These are phyloP conservation scores for Pseudopithomyces chartarum DNA, from an alignment of 2,329 filamentous ascomycete species.

Conservation along the genomic window DNA sequence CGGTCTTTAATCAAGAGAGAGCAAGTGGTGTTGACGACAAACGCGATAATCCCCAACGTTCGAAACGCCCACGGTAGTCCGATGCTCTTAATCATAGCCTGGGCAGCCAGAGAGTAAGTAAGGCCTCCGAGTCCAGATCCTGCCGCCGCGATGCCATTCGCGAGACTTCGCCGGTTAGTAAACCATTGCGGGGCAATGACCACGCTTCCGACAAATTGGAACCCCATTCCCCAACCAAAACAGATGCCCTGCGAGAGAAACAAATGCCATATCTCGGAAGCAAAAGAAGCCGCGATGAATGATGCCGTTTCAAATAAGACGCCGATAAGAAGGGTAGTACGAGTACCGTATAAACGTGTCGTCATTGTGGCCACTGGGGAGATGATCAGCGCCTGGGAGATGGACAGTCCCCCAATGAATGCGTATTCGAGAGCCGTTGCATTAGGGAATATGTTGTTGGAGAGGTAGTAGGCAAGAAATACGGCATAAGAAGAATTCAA, in stretches of 20 bases:
- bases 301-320: slow-evolving; percentile 66
- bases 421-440: slow-evolving; percentile 71
- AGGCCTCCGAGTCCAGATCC: slow-evolving; percentile 78
- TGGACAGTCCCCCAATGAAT: slow-evolving; percentile 75
- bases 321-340: slow-evolving; percentile 67
- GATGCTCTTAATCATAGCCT: slow-evolving; percentile 69
- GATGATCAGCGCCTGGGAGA: slow-evolving; percentile 68
- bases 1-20: slow-evolving; percentile 70
- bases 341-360: slow-evolving; percentile 67
- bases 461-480: slow-evolving; percentile 73
- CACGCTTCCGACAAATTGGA: slow-evolving; percentile 72
- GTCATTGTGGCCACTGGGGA: slow-evolving; percentile 70
- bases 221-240: slow-evolving; percentile 80
- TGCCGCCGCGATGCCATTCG: slow-evolving; percentile 70
- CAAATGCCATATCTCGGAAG: slow-evolving; percentile 72
- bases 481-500: slow-evolving; percentile 74
- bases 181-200: slow-evolving; percentile 78
- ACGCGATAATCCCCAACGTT: slow-evolving; percentile 67
- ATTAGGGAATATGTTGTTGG: slow-evolving; percentile 64
- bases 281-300: slow-evolving; percentile 73
- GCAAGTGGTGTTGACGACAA: slow-evolving; percentile 67
- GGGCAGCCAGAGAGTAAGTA: slow-evolving; percentile 68
- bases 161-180: slow-evolving; percentile 67
- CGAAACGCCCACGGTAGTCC: slow-evolving; percentile 71
- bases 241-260: slow-evolving; percentile 75